Evolutionary conservation across 108 stramenopile genomes (phyloP).

Genomic region (Cyclotella choctawhatcheeana): DNA sequence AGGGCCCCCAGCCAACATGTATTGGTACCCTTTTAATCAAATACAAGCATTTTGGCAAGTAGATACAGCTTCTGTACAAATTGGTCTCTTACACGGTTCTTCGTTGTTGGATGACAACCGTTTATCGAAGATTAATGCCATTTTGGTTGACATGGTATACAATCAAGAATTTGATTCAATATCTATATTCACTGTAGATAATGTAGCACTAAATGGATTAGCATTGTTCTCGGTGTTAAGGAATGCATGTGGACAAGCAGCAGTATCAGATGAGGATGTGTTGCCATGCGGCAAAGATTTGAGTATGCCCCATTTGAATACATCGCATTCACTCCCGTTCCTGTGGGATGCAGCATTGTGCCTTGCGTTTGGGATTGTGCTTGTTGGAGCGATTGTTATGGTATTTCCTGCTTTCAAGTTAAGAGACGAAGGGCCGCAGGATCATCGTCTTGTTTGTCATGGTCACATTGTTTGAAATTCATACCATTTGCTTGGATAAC

Average conservation of each 20-base stretch:
- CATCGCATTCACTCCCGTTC: conserved; percentile 30
- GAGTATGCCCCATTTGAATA: conserved; percentile 28
- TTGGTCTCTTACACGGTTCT: conserved; percentile 64
- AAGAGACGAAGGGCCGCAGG: conserved; percentile 32
- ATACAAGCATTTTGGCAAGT: conserved; percentile 86
- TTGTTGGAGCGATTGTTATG: conserved; percentile 31
- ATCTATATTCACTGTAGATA: conserved; percentile 67
- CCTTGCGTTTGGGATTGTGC: conserved; percentile 26
- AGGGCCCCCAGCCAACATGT: conserved; percentile 63
- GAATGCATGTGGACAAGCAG: conserved; percentile 72
- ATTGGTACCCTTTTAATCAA: conserved; percentile 70
- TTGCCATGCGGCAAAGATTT: conserved; percentile 34
- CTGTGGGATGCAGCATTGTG: conserved; percentile 28
- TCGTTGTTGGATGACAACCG: conserved; percentile 69
- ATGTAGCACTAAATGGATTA: conserved; percentile 76
- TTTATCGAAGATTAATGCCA: conserved; percentile 63
- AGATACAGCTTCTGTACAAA: conserved; percentile 54
- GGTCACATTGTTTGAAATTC: conserved; percentile 35
- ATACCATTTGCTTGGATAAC: neutral
- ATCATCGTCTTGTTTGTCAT: conserved; percentile 42
- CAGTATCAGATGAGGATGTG: conserved; percentile 13
- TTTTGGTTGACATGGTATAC: conserved; percentile 65
- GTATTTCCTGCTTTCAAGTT: conserved; percentile 31
- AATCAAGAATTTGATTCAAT: conserved; percentile 59
- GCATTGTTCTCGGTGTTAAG: conserved; percentile 72